Conservation (phyloP, 1,284 basidiomycete species). For the Leccinum pachyderme region DNA sequence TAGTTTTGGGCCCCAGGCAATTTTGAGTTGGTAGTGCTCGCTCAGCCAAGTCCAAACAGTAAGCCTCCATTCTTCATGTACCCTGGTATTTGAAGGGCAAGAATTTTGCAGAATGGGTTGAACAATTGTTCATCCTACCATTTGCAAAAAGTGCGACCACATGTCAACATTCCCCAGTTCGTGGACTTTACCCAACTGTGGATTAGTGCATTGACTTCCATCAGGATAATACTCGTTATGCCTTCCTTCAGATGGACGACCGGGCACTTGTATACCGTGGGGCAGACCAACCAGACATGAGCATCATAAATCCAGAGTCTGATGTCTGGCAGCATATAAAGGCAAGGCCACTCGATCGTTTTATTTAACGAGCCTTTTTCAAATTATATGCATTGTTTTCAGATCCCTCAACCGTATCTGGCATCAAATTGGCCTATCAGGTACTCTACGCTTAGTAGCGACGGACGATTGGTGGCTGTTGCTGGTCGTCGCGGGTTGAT, state of each 20-base stretch:
- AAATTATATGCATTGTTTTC: conserved; percentile 1
- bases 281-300: conserved; percentile 96
- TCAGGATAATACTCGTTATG: conserved; percentile 91
- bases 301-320: conserved; percentile 97
- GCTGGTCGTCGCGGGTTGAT: conserved; percentile 90
- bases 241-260: conserved; percentile 95
- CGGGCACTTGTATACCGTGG: conserved; percentile 94
- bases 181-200: conserved; percentile 16
- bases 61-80: conserved; percentile 18
- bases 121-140: conserved; percentile 82
- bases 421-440: conserved; percentile 93
- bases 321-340: conserved; percentile 98
- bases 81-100: background rate
- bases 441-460: conserved; percentile 88
- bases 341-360: conserved; percentile 37
- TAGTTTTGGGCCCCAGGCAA: conserved; percentile 93
- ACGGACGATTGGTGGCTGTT: conserved; percentile 90
- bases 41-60: conserved; percentile 51
- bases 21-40: conserved; percentile 78
- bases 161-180: conserved; percentile 85
- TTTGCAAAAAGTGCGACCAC: conserved; percentile 96
- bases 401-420: conserved; percentile 90
- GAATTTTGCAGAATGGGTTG: conserved; percentile 46
- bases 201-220: conserved; percentile 7
- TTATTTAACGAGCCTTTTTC: background rate